Conservation (phyloP, 2,329 filamentous ascomycete genomes). For the Atkinsonella texensis region DNA sequence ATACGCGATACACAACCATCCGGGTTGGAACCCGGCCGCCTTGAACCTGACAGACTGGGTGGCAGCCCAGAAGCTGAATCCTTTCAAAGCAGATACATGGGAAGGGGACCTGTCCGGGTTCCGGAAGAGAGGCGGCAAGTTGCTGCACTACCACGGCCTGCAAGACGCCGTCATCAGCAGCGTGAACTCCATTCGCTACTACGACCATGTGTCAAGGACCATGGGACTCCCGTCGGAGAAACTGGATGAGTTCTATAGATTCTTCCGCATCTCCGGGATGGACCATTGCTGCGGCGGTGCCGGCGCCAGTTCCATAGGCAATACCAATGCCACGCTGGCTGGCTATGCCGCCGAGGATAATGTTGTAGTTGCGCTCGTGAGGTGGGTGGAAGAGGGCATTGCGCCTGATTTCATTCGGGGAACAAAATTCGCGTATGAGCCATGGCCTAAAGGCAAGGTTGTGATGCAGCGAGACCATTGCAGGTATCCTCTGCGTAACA, state of each 20-base stretch:
- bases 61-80: conserved; percentile 25
- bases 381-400: conserved; percentile 34
- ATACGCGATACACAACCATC: conserved; percentile 28
- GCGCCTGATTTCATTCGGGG: conserved; percentile 29
- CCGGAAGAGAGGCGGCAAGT: conserved; percentile 27
- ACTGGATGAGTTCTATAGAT: conserved; percentile 32
- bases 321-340: conserved; percentile 9
- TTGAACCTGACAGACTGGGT: conserved; percentile 25
- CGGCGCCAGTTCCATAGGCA: conserved; percentile 27
- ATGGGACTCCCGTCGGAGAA: conserved; percentile 13
- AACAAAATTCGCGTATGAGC: conserved; percentile 19
- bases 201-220: conserved; percentile 15
- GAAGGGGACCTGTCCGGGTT: conserved; percentile 27
- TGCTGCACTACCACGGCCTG: conserved; percentile 34
- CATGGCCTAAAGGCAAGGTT: not conserved
- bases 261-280: conserved; percentile 44
- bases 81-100: conserved; percentile 26
- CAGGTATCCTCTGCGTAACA: not conserved
- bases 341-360: conserved; percentile 27
- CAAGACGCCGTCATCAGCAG: conserved; percentile 29
- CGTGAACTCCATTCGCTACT: conserved; percentile 14
- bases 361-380: conserved; percentile 33
- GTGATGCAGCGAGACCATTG: not conserved
- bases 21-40: conserved; percentile 20
- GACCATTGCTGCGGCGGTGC: conserved; percentile 35